phyloP scores from a whole-genome alignment of 192 early-diverging fungal genomes.

The Podila clonocystis region DNA sequence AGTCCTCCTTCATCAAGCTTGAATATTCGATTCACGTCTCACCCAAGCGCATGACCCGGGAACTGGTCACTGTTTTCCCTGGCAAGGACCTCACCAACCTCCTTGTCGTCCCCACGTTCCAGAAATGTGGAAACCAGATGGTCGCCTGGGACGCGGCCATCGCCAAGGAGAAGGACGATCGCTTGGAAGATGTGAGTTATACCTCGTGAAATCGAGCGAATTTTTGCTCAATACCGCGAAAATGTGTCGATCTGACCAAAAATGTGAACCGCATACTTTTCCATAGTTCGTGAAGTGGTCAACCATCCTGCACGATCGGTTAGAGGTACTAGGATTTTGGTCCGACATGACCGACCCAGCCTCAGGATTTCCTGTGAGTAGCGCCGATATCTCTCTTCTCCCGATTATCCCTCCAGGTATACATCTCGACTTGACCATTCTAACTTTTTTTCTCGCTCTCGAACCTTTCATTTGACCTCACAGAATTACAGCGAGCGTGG shows the following conservation, averaged over 20 bases:
- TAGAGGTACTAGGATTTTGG: constrained; percentile 76
- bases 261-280: constrained; percentile 3
- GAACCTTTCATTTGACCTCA: neutral
- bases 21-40: constrained; percentile 61
- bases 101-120: constrained; percentile 85
- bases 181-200: constrained; percentile 74
- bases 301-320: constrained; percentile 59
- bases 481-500: constrained; percentile 74
- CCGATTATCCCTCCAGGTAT: neutral
- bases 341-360: constrained; percentile 93
- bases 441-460: neutral
- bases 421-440: neutral
- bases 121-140: constrained; percentile 79
- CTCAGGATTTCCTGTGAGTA: constrained; percentile 80
- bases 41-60: constrained; percentile 66
- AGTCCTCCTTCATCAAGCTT: constrained; percentile 28
- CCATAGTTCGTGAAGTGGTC: constrained; percentile 81
- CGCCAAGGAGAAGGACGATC: constrained; percentile 83
- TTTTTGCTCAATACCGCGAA: too few relatives aligned
- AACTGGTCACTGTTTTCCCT: constrained; percentile 80
- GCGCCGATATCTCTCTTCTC: too few relatives aligned
- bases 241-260: neutral
- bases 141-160: constrained; percentile 75
- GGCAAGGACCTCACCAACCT: constrained; percentile 59
- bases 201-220: too few relatives aligned